Evolutionary conservation across 352 stramenopile species (phyloP).

Genomic region (Phytophthora brassicae): DNA sequence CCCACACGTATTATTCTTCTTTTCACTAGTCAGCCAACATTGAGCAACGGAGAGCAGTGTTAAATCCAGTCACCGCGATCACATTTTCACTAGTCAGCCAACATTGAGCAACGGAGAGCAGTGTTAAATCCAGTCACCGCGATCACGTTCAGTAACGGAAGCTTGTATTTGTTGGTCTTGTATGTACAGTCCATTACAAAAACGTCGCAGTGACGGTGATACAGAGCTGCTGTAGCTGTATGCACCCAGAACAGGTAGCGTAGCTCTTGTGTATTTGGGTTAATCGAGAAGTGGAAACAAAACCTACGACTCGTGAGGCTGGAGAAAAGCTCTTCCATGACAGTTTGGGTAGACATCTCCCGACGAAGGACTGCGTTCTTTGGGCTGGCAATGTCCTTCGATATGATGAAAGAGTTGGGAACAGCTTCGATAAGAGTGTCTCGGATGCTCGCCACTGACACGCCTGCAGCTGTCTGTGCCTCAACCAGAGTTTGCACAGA

Average conservation of each 20-base stretch:
- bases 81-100: no score
- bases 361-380: constrained; percentile 4
- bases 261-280: no score
- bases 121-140: no score
- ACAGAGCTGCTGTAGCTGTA: neutral
- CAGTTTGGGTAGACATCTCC: constrained; percentile 2
- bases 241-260: constrained; percentile 14
- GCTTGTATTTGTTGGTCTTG: constrained; percentile 21
- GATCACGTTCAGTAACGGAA: no score
- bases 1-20: no score
- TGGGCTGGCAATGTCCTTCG: constrained; percentile 15
- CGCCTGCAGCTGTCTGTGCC: constrained; percentile 12
- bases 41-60: no score
- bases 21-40: no score
- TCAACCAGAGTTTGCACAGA: constrained; percentile 1
- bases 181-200: constrained; percentile 22
- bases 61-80: no score
- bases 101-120: no score
- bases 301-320: neutral
- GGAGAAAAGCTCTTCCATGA: constrained; percentile 6
- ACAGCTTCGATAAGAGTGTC: constrained; percentile 2
- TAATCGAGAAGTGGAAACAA: constrained; percentile 12
- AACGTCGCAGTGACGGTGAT: constrained; percentile 10
- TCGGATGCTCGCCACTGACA: constrained; percentile 14
- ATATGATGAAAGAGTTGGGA: constrained; percentile 4